Evolutionary conservation across 768 basidiomycete species (phyloP).

Genomic region (Kwoniella europaea): DNA sequence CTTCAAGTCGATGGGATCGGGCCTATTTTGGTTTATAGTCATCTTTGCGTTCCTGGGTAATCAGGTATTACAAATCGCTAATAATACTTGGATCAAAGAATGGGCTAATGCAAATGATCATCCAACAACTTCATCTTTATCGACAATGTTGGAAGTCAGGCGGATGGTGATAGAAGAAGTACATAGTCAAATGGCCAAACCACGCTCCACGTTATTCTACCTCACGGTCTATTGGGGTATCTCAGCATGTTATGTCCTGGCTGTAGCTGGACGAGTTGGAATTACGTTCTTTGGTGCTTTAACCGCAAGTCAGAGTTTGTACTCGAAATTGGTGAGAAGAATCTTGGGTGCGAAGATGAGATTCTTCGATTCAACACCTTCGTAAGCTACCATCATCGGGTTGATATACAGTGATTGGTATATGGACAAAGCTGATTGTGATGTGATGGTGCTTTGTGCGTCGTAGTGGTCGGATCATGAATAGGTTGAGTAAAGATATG

Average conservation of each 20-base stretch:
- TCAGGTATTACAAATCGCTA: constrained; percentile 53
- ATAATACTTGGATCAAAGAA: constrained; percentile 55
- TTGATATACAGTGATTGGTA: no score
- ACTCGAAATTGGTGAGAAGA: constrained; percentile 50
- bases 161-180: constrained; percentile 3
- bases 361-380: constrained; percentile 51
- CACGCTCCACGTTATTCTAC: constrained; percentile 48
- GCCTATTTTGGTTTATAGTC: constrained; percentile 52
- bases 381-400: constrained; percentile 21
- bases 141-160: neutral
- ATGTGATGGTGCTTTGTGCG: neutral
- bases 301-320: constrained; percentile 50
- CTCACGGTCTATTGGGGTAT: constrained; percentile 47
- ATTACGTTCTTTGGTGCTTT: constrained; percentile 48
- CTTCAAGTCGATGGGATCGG: constrained; percentile 45
- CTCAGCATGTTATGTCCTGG: constrained; percentile 42
- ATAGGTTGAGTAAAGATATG: constrained; percentile 83
- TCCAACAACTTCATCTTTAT: neutral
- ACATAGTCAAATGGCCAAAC: constrained; percentile 5
- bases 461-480: constrained; percentile 75
- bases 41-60: constrained; percentile 45
- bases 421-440: neutral
- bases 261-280: constrained; percentile 48
- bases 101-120: constrained; percentile 53
- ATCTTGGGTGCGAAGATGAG: constrained; percentile 58